These are phyloP conservation scores for Pythium oligandrum DNA, from an alignment of 352 stramenopile species.

Conservation along the genomic window DNA sequence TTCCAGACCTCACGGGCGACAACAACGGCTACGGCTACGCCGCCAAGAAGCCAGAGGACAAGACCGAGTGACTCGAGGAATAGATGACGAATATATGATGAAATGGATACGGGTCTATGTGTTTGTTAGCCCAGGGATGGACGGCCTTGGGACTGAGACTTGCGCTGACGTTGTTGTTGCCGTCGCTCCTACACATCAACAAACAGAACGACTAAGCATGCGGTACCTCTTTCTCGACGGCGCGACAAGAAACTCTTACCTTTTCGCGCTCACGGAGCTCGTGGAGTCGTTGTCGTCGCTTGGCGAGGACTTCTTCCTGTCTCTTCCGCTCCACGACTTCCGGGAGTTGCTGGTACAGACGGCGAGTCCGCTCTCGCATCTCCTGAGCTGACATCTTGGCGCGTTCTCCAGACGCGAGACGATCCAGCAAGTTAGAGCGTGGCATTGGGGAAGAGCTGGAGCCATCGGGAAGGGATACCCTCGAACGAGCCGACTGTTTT, in stretches of 20 bases:
- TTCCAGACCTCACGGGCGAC: conserved; percentile 27
- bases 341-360: conserved; percentile 62
- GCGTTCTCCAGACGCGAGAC: conserved; percentile 43
- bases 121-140: no score
- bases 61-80: no score
- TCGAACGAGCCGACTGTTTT: no score
- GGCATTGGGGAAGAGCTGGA: conserved; percentile 3
- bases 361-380: conserved; percentile 61
- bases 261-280: conserved; percentile 72
- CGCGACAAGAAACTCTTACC: conserved; percentile 19
- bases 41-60: not conserved
- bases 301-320: conserved; percentile 62
- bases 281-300: conserved; percentile 55
- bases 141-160: no score
- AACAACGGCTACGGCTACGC: conserved; percentile 17
- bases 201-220: not conserved
- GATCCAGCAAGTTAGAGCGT: conserved; percentile 28
- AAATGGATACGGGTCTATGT: no score
- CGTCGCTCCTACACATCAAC: conserved; percentile 32
- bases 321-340: conserved; percentile 71
- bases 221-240: not conserved
- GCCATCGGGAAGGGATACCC: no score
- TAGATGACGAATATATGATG: no score
- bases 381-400: conserved; percentile 54
- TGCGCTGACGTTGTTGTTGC: conserved; percentile 44